Base-by-base conservation (phyloP, 352 stramenopile genomes). In the Bremia lactucae region DNA sequence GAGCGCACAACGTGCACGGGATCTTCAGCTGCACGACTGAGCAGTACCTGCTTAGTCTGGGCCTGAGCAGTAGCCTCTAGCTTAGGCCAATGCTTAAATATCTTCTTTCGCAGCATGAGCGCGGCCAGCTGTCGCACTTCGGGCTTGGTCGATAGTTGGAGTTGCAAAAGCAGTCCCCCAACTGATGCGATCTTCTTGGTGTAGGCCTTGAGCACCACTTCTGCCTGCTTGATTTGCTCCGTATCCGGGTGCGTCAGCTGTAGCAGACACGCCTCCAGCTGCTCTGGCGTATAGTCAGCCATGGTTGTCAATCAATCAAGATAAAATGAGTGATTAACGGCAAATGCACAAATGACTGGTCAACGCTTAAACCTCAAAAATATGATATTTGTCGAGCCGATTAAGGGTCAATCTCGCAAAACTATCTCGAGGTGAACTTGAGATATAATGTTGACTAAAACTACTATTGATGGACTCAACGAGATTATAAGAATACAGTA, bases 171-270 rank as follows among this genome's bases (percentile, higher is more conserved):
- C 52, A 97, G 67, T 1, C 82, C 81, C 37, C 70, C 64, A 21
- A 97, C 82, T 18, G 59, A 87, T 28, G 59, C 62, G 29, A 92
- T 59, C 63, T 95, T 72, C 61, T 97, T 97, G 22, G 97, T 65
- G 55, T 97, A 87, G 22, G 63, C 66, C 70, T 98, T 98, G 43
- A 98, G 60, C 14, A 78, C 69, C 22, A 65, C 60, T 69, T 98
- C 94, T 6, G 89, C 93, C 60, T 96, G 71, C 71, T 96, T 95
- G 66, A 98, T 98, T 43, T 92, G 75, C 57, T 94, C 73, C 34
- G 93, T 98, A 68, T 98, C 86, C 23, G 88, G 88, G 58, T 96
- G 71, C 44, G 85, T 97, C 36, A 98, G 79, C 46, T 90, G 81
- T 64, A 87, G 56, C 31, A 93, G 70, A 65, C 79, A 87, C 43